Evolutionary conservation across 2,329 filamentous ascomycete species (phyloP).

Genomic region (Sporothrix schenckii): DNA sequence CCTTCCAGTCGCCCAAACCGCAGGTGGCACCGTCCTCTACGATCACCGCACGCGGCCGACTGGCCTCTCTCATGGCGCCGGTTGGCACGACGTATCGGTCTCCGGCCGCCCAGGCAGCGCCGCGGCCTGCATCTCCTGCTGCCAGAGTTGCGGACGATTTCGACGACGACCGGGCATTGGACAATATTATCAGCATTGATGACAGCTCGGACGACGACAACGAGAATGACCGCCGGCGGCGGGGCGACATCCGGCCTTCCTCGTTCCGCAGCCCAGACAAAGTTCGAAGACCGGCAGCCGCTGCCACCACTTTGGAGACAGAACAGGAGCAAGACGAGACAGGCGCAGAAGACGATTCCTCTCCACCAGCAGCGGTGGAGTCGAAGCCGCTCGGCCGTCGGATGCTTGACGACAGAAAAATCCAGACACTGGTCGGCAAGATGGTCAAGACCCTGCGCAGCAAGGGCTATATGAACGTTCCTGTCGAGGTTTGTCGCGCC

Average conservation of each 20-base stretch:
- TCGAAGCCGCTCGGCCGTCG: conserved; percentile 20
- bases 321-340: neutral
- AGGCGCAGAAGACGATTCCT: neutral
- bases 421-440: conserved; percentile 30
- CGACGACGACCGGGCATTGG: conserved; percentile 34
- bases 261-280: conserved; percentile 48
- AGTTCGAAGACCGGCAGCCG: conserved; percentile 24
- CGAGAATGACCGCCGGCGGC: conserved; percentile 51
- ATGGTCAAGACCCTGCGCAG: conserved; percentile 29
- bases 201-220: conserved; percentile 57
- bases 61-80: conserved; percentile 71
- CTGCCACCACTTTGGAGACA: neutral
- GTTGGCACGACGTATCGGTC: conserved; percentile 71
- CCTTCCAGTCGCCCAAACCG: conserved; percentile 60
- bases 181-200: conserved; percentile 51
- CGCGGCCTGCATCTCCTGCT: neutral
- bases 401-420: conserved; percentile 30
- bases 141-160: neutral
- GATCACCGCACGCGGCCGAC: conserved; percentile 42
- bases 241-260: conserved; percentile 66
- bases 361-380: neutral
- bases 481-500: conserved; percentile 26
- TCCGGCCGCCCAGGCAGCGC: conserved; percentile 39
- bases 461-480: conserved; percentile 18
- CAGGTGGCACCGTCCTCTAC: conserved; percentile 27